Percentiles rank a stretch among this genome's conserved stretches.
These are phyloP conservation scores for Amanita jacksonii DNA, from an alignment of 768 basidiomycete genomes.

Conservation along the genomic window DNA sequence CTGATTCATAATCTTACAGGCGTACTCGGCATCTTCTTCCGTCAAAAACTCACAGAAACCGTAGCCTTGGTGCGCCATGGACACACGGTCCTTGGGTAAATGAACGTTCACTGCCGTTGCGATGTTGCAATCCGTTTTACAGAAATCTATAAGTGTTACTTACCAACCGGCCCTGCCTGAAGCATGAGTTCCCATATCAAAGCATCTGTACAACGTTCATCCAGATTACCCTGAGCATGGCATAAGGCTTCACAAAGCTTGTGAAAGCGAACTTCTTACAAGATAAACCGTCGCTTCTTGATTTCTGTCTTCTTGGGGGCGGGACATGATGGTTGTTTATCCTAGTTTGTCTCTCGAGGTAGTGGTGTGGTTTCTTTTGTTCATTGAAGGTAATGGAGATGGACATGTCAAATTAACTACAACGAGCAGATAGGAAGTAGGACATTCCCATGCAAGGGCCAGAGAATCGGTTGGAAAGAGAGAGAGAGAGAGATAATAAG, in stretches of 20 bases:
- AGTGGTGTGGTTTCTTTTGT: too few relatives aligned
- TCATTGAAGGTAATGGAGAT: neutral
- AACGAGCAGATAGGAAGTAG: slow-evolving; percentile 26
- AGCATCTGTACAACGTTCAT: slow-evolving; percentile 90
- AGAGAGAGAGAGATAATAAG: slow-evolving; percentile 18
- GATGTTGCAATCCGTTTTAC: neutral
- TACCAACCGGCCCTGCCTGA: slow-evolving; percentile 97
- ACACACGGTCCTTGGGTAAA: slow-evolving; percentile 96
- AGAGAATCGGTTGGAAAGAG: slow-evolving; percentile 18
- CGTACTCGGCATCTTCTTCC: slow-evolving; percentile 99
- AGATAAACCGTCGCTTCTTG: slow-evolving; percentile 89
- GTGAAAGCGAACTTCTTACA: slow-evolving; percentile 27
- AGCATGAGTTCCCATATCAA: slow-evolving; percentile 98
- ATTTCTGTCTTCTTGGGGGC: slow-evolving; percentile 82
- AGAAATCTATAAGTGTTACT: slow-evolving; percentile 21
- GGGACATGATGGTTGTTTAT: too few relatives aligned
- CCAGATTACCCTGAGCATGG: slow-evolving; percentile 79
- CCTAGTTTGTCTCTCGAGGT: too few relatives aligned
- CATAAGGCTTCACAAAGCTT: slow-evolving; percentile 6
- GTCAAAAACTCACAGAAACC: slow-evolving; percentile 99
- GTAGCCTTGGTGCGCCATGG: slow-evolving; percentile 97
- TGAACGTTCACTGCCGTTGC: slow-evolving; percentile 81
- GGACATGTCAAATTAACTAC: slow-evolving; percentile 29
- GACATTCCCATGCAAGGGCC: slow-evolving; percentile 5
- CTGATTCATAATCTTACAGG: slow-evolving; percentile 99